Conservation (phyloP, 768 basidiomycete genomes). For the Pleurotus giganteus region DNA sequence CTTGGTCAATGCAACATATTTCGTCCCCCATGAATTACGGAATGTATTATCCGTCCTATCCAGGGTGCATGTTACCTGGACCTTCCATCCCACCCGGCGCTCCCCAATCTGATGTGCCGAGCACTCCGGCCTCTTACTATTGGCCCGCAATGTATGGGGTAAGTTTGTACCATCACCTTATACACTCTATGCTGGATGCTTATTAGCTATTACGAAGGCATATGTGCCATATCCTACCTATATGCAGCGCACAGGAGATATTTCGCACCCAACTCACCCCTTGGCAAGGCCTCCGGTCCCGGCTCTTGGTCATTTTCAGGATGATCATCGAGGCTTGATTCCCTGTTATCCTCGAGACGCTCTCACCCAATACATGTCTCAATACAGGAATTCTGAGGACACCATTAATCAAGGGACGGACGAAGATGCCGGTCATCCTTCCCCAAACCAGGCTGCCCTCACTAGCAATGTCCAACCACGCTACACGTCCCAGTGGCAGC, state of each 20-base stretch:
- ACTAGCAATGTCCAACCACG: not conserved
- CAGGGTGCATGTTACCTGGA: not conserved
- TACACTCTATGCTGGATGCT: not conserved
- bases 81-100: not conserved
- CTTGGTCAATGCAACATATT: not conserved
- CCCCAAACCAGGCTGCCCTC: not conserved
- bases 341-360: conserved; percentile 1
- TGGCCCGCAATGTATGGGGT: conserved; percentile 4
- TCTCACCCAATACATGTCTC: not conserved
- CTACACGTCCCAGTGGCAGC: too few species aligned
- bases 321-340: conserved; percentile 1
- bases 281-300: not conserved
- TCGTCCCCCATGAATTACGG: not conserved
- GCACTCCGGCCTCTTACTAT: not conserved
- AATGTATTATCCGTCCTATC: not conserved
- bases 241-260: not conserved
- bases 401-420: too few species aligned
- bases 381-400: not conserved
- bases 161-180: not conserved
- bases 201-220: not conserved
- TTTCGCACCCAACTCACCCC: not conserved
- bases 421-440: not conserved
- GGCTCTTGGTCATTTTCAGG: conserved; percentile 3
- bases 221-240: not conserved
- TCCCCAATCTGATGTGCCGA: not conserved